Evolutionary conservation across 2,329 filamentous ascomycete genomes (phyloP), one percentile per base, ranked within the genome.

Genomic region (Xylariaceae sp.): DNA sequence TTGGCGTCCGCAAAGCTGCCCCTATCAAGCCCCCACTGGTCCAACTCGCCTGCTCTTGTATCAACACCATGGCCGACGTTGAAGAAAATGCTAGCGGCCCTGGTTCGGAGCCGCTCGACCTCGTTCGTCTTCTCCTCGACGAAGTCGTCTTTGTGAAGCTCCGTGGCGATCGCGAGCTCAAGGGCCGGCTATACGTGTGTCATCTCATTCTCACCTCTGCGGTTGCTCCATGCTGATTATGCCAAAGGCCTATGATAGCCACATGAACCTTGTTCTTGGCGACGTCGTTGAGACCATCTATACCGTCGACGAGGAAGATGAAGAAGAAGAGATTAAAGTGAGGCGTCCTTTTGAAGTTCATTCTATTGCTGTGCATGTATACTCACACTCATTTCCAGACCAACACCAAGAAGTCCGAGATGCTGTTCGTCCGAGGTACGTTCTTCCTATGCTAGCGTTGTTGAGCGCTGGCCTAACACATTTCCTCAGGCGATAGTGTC

Each of bases 221-320:
- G n/a, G n/a, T n/a, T n/a, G 8, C 13, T n/a, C 13, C 17, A 28
- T 34, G 34, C 29, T 40, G 19, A 50, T 49, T 17, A 2, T 38
- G 15, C 15, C 31, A 19, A 44, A 98, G 93, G 93, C 93, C 42
- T 98, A 98, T 64, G 93, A 98, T 63, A 95, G 89, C 60, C 93
- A 98, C 66, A 98, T 94, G 77, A 98, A 98, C 61, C 69, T 98
- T 34, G 89, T 98, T 4, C 76, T 98, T 4, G 91, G 93, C 41
- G 93, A 98, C 52, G 93, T 97, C 4, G 89, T 96, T 62, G 93
- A 98, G 73, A 97, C 91, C 6, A 89, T 98, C 53, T 98, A 95
- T 63, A 76, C 91, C 26, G 83, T 95, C 4, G 90, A 95, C 45
- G 90, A 95, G 45, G 86, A 89, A 12, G 88, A 94, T 31, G 85